These are phyloP conservation scores for Exobasidium rhododendri DNA, from an alignment of 1,284 basidiomycete species.

Conservation along the genomic window DNA sequence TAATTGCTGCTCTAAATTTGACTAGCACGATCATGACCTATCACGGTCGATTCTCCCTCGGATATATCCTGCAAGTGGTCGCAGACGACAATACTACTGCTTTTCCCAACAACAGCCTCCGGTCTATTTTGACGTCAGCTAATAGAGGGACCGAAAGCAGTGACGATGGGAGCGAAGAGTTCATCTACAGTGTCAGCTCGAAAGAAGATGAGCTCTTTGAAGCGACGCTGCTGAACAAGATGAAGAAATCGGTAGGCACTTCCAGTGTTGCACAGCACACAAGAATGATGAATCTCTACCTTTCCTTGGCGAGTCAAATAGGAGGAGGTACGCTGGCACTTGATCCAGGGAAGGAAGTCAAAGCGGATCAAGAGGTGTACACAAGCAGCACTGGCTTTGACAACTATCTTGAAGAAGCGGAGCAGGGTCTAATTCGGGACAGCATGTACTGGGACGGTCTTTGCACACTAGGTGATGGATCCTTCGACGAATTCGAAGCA, in stretches of 20 bases:
- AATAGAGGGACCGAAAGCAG: conserved; percentile 6
- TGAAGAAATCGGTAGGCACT: neutral
- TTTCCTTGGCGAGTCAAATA: conserved; percentile 23
- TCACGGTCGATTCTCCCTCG: conserved; percentile 32
- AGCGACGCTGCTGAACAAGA: neutral
- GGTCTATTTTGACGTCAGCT: too few species aligned
- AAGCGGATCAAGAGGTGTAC: neutral
- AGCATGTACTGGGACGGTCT: conserved; percentile 27
- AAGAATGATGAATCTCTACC: conserved; percentile 25
- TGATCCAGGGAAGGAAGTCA: too few species aligned
- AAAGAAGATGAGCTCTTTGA: conserved; percentile 11
- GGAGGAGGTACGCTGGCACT: conserved; percentile 9
- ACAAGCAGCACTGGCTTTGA: conserved; percentile 80
- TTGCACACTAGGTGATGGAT: conserved; percentile 12
- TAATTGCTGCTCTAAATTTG: conserved; percentile 30
- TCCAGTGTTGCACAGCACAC: conserved; percentile 17
- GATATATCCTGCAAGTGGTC: conserved; percentile 12
- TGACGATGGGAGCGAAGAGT: neutral
- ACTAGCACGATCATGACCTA: conserved; percentile 28
- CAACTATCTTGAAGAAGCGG: conserved; percentile 76
- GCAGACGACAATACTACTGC: conserved; percentile 20
- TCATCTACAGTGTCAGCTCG: neutral
- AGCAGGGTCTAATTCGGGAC: conserved; percentile 58
- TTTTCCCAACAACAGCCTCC: conserved; percentile 19
- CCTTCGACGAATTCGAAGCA: neutral